phyloP scores from a whole-genome alignment of 352 stramenopile species.

The Pythium phragmitis region DNA sequence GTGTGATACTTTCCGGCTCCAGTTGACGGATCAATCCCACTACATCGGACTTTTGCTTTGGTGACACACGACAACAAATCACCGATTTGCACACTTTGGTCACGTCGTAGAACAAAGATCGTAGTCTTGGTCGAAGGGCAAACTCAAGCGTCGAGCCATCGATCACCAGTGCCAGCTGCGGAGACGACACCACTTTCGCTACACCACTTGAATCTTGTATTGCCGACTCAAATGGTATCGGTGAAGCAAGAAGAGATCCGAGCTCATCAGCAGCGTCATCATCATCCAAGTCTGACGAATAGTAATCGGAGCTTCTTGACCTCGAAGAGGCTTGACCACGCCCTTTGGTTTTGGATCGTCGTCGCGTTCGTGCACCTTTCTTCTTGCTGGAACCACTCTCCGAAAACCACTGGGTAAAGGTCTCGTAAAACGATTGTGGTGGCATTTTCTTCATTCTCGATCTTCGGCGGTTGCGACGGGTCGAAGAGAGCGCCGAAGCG shows the following conservation, averaged over 20 bases:
- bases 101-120: constrained; percentile 63
- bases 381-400: background rate
- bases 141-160: constrained; percentile 90
- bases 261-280: constrained; percentile 17
- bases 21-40: constrained; percentile 74
- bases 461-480: constrained; percentile 7
- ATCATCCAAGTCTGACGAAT: constrained; percentile 31
- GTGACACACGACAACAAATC: constrained; percentile 87
- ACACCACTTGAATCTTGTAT: background rate
- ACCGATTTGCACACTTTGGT: constrained; percentile 73
- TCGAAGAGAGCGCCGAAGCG: background rate
- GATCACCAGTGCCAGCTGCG: constrained; percentile 86
- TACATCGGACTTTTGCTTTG: constrained; percentile 87
- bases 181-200: background rate
- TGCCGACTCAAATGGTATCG: background rate
- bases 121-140: constrained; percentile 50
- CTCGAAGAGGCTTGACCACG: background rate
- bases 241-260: constrained; percentile 11
- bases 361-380: constrained; percentile 1
- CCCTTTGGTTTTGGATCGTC: constrained; percentile 5
- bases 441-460: background rate
- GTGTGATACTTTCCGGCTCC: constrained; percentile 74
- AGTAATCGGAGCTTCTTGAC: background rate
- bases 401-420: constrained; percentile 11
- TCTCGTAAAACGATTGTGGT: constrained; percentile 6